phyloP scores from a whole-genome alignment of 2,329 filamentous ascomycete genomes.

The Helminthosporium solani region DNA sequence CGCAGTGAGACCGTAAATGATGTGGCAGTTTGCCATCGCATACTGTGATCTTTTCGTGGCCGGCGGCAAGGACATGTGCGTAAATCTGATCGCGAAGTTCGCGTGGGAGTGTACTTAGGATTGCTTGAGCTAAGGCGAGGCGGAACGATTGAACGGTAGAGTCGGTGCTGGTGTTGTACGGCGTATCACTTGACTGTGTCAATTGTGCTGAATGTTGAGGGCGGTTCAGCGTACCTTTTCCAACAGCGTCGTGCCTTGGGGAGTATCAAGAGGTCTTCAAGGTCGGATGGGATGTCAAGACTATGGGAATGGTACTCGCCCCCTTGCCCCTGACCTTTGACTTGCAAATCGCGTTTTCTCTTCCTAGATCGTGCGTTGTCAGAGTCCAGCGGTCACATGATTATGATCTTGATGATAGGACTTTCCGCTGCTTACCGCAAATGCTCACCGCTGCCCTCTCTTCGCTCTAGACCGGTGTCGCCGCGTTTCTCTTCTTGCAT shows the following conservation, averaged over 20 bases:
- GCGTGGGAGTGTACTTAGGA: neutral
- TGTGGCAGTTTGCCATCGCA: slow-evolving; percentile 3
- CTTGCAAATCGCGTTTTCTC: neutral
- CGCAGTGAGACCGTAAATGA: neutral
- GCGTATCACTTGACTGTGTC: neutral
- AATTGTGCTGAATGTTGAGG: neutral
- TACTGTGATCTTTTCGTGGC: neutral
- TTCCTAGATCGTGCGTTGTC: neutral
- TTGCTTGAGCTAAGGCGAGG: neutral
- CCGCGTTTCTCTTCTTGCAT: neutral
- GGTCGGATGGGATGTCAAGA: neutral
- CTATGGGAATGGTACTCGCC: neutral
- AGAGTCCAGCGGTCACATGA: too few species aligned
- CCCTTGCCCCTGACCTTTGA: neutral
- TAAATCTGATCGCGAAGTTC: slow-evolving; percentile 5
- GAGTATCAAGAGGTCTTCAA: neutral
- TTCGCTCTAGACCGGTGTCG: neutral
- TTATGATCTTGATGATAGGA: too few species aligned
- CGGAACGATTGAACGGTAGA: neutral
- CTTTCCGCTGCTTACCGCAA: neutral
- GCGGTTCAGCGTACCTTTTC: neutral
- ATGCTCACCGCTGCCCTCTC: neutral
- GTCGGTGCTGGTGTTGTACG: neutral
- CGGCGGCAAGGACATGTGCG: neutral
- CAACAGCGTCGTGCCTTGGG: neutral